Base-by-base conservation (phyloP, 495 filamentous ascomycete genomes). In the Annulohypoxylon stygium region DNA sequence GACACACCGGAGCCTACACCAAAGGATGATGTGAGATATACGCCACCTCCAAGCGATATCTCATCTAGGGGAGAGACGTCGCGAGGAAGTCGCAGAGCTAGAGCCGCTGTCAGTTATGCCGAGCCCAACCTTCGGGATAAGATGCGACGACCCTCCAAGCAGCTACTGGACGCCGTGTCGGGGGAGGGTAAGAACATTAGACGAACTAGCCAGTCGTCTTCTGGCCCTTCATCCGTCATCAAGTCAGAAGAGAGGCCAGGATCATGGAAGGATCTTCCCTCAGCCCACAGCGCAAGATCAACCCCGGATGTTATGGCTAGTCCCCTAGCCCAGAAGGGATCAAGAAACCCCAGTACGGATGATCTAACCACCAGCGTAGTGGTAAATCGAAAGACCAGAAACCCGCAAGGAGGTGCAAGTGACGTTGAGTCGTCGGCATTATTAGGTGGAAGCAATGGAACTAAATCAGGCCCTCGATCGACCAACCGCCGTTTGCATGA, bases 121-220 rank as follows among this genome's bases (percentile, higher is more conserved):
- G 92, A 95, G 78, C 93, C 93, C 8, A 97, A 92, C 75, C 83
- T 97, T 36, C 86, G 92, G 59, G 91, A 90, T 74, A 97, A 97
- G 82, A 97, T 97, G 93, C 87, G 93, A 58, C 89, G 93, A 57
- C 91, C 93, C 20, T 91, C 90, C 14, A 93, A 91, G 69, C 87
- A 91, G 61, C 79, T 95, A 5, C 85, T 90, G 39, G 91, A 93
- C 77, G 93, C 93, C 7, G 93, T 95, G 47, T 75, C 81, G 3
- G 85, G 82, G 5, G 86, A 88, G 61, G 86, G 80, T 45, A 86
- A 85, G 65, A 81, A 82, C 25, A 70, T 76, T 30, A 79, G 80
- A 20, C 78, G 82, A 50, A 65, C 70, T 36, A 79, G 77, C 30
- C 77, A 79, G 39, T 77, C 69, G 1, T 71, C 72, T 3, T 72